Base-by-base conservation (phyloP, 2,329 filamentous ascomycete genomes). In the Penicillium sp. region DNA sequence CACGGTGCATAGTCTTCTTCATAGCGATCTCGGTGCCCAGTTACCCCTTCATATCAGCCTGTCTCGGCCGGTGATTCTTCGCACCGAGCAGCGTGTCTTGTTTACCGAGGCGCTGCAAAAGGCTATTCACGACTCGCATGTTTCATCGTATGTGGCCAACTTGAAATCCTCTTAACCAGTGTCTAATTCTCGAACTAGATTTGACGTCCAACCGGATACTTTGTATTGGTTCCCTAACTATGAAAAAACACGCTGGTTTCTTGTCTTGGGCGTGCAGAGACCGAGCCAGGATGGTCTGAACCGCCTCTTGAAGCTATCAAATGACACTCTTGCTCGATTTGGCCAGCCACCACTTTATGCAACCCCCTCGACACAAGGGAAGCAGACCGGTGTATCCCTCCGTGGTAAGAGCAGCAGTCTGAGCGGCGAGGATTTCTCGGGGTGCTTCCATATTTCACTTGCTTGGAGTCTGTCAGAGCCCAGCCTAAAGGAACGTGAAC, bases 41-140 rank as follows among this genome's bases (percentile, higher is more conserved):
- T 79, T 91, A 49, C 93, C 93, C 3, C 81, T 99, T 46, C 94
- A 99, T 74, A 87, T 99, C 68, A 96, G 92, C 65, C 82, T 99
- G 7, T 97, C 94, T 8, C 83, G 91, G 6, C 89, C 94, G 0
- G 78, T 97, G 50, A 82, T 87, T 13, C 84, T 99, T 33, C 78
- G 80, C 47, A 92, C 90, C 0, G 81, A 86, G n/a, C 81, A 88
- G 61, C 91, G 90, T 64, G 84, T 88, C 29, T 65, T 62, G 0
- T 97, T 96, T 69, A 77, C 89, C 5, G 74, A 82, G 5, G 73
- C 75, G 0, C 71, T 96, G 5, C 71, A 76, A 36, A 69, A 72
- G 1, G 66, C 74, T 9, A 64, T 88, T 55, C 58, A 72, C 48
- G 58, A 69, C 4, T 78, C 77, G 43, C 63, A 73, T 31, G 70